Evolutionary conservation across 176 grass and related monocot species (phyloP), one percentile per base, ranked within the genome.

Genomic region (Phoenix dactylifera): DNA sequence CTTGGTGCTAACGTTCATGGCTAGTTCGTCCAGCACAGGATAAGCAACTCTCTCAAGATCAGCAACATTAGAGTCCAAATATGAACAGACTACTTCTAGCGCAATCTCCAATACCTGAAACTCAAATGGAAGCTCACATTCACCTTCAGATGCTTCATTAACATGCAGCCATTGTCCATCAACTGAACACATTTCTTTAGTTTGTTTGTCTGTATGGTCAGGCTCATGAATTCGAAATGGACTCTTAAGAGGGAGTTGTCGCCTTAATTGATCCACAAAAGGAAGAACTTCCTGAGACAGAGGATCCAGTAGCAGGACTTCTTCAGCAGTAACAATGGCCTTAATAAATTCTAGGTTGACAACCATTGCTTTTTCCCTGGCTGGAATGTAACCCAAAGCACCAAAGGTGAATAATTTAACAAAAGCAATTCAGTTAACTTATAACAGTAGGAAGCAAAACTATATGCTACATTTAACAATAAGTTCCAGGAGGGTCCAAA

Each of bases 21-120:
- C 86, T 32, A 98, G 73, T 62, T 92, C 93, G 51, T 98, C 87
- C 7, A 98, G 88, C 51, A 92, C 87, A 4, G 93, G 93, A 49
- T 79, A 81, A 51, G 93, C 93, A 0, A 73, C 73, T 66, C 73
- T 92, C 79, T 98, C 87, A 39, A 98, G 81, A 30, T 81, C 82
- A 74, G 73, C 63, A 15, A 92, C 93, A 9, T 64, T 86, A 5
- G 50, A 70, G 25, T 90, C 93, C 53, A 98, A 67, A 7, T 54
- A 78, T 6, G 67, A 76, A 63, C 93, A 98, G 15, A 86, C 82
- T 29, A 74, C 59, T 75, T 92, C 93, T 0, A 92, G 79, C 3
- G 84, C 88, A 16, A 98, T 50, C 79, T 98, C 94, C 52, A 98
- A 76, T n/a, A 98, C 94, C 75, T 98, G 94, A 64, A 98, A 98